Conservation (phyloP, 2,329 filamentous ascomycete genomes). For the Penicillium sp. region DNA sequence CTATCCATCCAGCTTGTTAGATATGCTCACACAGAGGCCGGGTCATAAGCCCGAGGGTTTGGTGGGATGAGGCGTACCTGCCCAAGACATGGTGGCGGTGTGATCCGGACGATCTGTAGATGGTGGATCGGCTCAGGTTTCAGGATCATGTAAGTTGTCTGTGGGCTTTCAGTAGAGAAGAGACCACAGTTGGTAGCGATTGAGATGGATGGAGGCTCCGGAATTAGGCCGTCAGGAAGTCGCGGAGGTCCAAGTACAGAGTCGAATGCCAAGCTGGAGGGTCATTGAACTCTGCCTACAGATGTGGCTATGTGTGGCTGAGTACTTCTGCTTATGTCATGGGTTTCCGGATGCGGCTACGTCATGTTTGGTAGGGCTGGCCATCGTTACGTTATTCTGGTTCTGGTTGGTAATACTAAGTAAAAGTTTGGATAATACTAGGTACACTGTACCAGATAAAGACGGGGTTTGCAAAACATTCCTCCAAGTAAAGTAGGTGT, state of each 20-base stretch:
- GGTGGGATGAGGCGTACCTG: conserved; percentile 50
- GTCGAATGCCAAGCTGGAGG: conserved; percentile 1
- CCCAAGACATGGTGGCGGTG: conserved; percentile 64
- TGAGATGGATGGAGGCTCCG: neutral
- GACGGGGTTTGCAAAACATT: neutral
- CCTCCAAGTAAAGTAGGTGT: neutral
- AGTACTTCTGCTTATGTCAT: conserved; percentile 9
- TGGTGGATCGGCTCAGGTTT: neutral
- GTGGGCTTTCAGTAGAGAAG: neutral
- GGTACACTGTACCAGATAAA: too few relatives aligned
- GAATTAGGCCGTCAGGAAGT: neutral
- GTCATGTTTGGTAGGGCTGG: conserved; percentile 17
- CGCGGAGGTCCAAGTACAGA: neutral
- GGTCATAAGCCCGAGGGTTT: conserved; percentile 1
- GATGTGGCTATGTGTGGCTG: conserved; percentile 15
- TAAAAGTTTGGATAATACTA: neutral
- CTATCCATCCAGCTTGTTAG: conserved; percentile 43
- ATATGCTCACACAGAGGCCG: neutral
- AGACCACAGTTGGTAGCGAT: neutral
- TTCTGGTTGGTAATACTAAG: neutral
- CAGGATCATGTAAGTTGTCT: neutral
- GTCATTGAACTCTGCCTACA: conserved; percentile 5
- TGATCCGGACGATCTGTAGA: neutral
- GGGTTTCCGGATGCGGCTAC: conserved; percentile 18
- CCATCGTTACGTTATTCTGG: conserved; percentile 1